phyloP scores from a whole-genome alignment of 202 grass and related monocot species.

The Hordeum pubiflorum region DNA sequence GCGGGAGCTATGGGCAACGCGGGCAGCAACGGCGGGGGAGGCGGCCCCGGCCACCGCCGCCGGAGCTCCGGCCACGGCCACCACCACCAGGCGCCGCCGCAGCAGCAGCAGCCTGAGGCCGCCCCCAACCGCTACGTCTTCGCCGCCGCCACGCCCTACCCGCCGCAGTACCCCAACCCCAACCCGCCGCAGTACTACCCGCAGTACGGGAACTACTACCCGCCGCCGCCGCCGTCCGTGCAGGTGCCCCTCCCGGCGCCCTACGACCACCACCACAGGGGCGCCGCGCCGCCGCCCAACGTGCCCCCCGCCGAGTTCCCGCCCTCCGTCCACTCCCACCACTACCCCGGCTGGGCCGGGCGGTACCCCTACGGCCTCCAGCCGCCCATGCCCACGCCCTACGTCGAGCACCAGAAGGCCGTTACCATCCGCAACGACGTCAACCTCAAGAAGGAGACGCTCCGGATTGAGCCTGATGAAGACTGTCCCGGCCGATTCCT shows the following conservation, averaged over 20 bases:
- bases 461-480: conserved; percentile 70
- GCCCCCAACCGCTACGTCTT: conserved; percentile 85
- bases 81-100: conserved; percentile 42
- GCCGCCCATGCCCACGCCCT: conserved; percentile 51
- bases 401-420: conserved; percentile 91
- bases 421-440: conserved; percentile 93
- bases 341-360: conserved; percentile 38
- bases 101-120: conserved; percentile 31
- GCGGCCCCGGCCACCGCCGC: conserved; percentile 46
- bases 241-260: conserved; percentile 53
- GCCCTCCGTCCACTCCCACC: conserved; percentile 29
- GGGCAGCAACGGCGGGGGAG: conserved; percentile 62
- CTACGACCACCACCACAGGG: conserved; percentile 59
- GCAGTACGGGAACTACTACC: conserved; percentile 50
- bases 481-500: conserved; percentile 51
- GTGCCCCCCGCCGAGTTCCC: conserved; percentile 28
- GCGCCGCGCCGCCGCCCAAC: conserved; percentile 17
- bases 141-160: conserved; percentile 68
- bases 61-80: conserved; percentile 46
- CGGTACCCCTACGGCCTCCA: conserved; percentile 44
- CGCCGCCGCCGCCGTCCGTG: conserved; percentile 42
- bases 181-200: conserved; percentile 70
- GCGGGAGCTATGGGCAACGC: conserved; percentile 54
- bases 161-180: conserved; percentile 69
- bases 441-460: conserved; percentile 93